Evolutionary conservation across 2,329 filamentous ascomycete species (phyloP).

Genomic region (Capronia epimyces): DNA sequence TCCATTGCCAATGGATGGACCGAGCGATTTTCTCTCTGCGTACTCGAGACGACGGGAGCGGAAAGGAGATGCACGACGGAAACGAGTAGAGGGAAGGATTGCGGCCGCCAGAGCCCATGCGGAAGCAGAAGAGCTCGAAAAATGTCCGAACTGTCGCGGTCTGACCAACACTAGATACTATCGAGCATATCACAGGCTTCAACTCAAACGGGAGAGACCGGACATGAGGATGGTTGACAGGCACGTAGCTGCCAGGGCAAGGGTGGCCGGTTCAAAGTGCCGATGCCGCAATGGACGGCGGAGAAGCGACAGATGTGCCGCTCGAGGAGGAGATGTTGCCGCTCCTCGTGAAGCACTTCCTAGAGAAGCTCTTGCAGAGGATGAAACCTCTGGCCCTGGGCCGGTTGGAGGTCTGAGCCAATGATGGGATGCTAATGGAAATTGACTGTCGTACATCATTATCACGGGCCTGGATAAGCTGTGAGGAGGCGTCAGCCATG

Average conservation of each 20-base stretch:
- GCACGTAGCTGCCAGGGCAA: constrained; percentile 5
- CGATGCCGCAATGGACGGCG: constrained; percentile 5
- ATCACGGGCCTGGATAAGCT: not conserved
- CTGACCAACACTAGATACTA: constrained; percentile 8
- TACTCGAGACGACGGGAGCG: constrained; percentile 8
- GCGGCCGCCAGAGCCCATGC: constrained; percentile 9
- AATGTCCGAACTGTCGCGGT: constrained; percentile 10
- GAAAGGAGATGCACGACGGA: constrained; percentile 5
- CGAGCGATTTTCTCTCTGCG: constrained; percentile 7
- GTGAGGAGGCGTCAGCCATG: not conserved
- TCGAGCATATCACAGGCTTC: constrained; percentile 9
- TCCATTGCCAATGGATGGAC: constrained; percentile 11
- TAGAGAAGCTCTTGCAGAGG: not conserved
- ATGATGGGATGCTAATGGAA: not conserved
- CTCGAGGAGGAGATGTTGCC: not conserved
- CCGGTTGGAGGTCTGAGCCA: not conserved
- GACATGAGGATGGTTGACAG: constrained; percentile 9
- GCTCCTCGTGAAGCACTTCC: not conserved
- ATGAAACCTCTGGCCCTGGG: not conserved
- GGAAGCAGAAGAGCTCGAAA: constrained; percentile 12
- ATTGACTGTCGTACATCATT: not conserved
- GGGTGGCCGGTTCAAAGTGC: constrained; percentile 12
- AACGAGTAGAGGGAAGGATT: constrained; percentile 11
- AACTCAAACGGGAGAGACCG: constrained; percentile 17
- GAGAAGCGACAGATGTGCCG: not conserved